Evolutionary conservation across 306 rosid species (phyloP).

Genomic region (Betula pendula): DNA sequence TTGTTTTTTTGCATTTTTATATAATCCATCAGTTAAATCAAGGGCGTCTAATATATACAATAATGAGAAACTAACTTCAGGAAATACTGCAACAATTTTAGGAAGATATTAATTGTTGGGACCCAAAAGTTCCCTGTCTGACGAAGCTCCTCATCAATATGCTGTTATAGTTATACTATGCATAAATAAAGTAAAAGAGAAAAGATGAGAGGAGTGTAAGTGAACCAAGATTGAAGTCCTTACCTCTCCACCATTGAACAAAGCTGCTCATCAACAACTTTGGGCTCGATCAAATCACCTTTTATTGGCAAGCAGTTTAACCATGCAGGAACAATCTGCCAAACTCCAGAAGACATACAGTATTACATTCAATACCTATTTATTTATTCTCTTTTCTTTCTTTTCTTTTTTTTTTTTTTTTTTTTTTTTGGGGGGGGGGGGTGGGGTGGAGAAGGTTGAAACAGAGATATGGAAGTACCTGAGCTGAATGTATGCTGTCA

Average conservation of each 20-base stretch:
- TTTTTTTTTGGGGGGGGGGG: not conserved
- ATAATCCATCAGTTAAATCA: not conserved
- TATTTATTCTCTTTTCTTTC: not conserved
- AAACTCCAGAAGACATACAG: conserved; percentile 25
- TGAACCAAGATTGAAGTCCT: conserved; percentile 5
- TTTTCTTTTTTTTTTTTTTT: not conserved
- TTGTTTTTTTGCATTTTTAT: not conserved
- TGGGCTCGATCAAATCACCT: conserved; percentile 92
- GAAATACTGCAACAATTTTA: conserved; percentile 85
- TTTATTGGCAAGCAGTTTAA: conserved; percentile 96
- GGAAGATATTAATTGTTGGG: conserved; percentile 89
- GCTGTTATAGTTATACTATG: not conserved
- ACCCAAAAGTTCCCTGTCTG: conserved; percentile 82
- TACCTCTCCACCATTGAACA: conserved; percentile 96
- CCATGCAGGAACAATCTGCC: conserved; percentile 93
- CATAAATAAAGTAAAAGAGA: not conserved
- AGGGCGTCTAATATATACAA: conserved; percentile 4
- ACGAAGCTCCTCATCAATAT: too few species aligned
- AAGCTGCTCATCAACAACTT: conserved; percentile 95
- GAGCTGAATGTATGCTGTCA: conserved; percentile 83
- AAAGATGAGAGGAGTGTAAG: not conserved
- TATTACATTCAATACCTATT: not conserved
- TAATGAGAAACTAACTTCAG: conserved; percentile 64
- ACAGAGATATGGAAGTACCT: conserved; percentile 43
- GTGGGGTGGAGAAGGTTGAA: not conserved